Percentiles rank a stretch among this genome's conserved stretches.
Conservation (phyloP, 2,329 filamentous ascomycete species). For the Fusarium begoniae region DNA sequence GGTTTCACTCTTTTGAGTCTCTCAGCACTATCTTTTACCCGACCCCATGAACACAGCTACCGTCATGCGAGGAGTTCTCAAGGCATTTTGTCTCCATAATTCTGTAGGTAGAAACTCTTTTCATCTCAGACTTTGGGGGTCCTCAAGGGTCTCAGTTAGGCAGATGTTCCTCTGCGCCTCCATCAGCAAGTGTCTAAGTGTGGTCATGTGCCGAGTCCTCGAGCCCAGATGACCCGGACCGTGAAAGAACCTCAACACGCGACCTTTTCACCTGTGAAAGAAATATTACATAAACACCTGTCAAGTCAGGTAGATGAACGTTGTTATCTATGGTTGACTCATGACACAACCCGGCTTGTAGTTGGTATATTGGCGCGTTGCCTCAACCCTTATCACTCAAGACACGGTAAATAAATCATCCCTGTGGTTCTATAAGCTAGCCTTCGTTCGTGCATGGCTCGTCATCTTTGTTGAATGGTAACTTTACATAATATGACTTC, state of each 20-base stretch:
- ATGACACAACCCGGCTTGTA: not conserved
- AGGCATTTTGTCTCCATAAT: slow-evolving; percentile 15
- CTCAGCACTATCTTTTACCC: not conserved
- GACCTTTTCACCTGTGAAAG: slow-evolving; percentile 13
- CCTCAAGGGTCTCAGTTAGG: slow-evolving; percentile 20
- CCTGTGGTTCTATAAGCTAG: slow-evolving; percentile 34
- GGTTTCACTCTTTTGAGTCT: slow-evolving; percentile 30
- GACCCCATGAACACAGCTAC: slow-evolving; percentile 33
- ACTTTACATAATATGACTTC: slow-evolving; percentile 45
- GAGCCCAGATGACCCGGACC: slow-evolving; percentile 34
- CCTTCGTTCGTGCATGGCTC: slow-evolving; percentile 34
- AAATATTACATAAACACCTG: not conserved
- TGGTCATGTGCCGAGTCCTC: slow-evolving; percentile 35
- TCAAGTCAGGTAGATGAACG: not conserved
- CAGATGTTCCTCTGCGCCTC: slow-evolving; percentile 38
- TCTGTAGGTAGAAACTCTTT: not conserved
- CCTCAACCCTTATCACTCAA: not conserved
- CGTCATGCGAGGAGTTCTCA: slow-evolving; percentile 37
- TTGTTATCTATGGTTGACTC: not conserved
- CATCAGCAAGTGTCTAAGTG: slow-evolving; percentile 27
- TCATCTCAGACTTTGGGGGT: slow-evolving; percentile 2
- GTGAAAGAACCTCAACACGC: slow-evolving; percentile 27
- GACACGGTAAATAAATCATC: not conserved
- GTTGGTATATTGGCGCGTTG: not conserved
- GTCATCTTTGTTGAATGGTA: slow-evolving; percentile 38